A percentile compares a stretch with the other conserved stretches of the same genome.
These are phyloP conservation scores for Chalara sp. DNA, from an alignment of 2,329 filamentous ascomycete genomes.

Conservation along the genomic window DNA sequence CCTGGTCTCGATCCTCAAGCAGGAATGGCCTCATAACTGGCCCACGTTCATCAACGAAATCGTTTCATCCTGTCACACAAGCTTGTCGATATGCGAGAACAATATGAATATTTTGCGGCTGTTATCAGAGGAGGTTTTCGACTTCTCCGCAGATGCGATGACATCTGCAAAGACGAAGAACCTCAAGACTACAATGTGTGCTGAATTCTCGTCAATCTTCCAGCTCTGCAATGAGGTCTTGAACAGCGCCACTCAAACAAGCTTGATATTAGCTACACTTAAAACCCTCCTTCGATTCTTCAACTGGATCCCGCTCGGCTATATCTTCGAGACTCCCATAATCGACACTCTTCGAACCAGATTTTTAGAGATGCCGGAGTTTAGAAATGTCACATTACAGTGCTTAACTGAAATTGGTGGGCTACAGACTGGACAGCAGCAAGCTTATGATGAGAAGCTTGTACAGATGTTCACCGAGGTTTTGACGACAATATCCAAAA, in stretches of 20 bases:
- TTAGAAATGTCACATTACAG: constrained; percentile 94
- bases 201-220: constrained; percentile 98
- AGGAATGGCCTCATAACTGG: constrained; percentile 99
- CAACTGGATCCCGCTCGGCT: constrained; percentile 98
- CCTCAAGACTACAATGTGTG: constrained; percentile 96
- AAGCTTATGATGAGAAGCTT: constrained; percentile 88
- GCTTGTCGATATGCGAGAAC: constrained; percentile 96
- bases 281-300: constrained; percentile 94
- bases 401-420: constrained; percentile 96
- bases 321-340: constrained; percentile 95
- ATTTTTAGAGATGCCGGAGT: constrained; percentile 89
- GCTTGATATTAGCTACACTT: constrained; percentile 89
- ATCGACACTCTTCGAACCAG: constrained; percentile 91
- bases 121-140: constrained; percentile 96
- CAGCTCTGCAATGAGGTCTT: constrained; percentile 95
- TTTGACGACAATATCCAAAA: constrained; percentile 83
- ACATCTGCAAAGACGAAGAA: constrained; percentile 96
- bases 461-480: constrained; percentile 99
- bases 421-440: constrained; percentile 69
- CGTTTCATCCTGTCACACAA: constrained; percentile 90
- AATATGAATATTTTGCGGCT: constrained; percentile 98
- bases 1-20: constrained; percentile 94
- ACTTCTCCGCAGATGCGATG: constrained; percentile 98
- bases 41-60: constrained; percentile 99
- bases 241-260: constrained; percentile 80